These are phyloP conservation scores for Microdochium trichocladiopsis DNA, from an alignment of 2,329 filamentous ascomycete genomes.

Conservation along the genomic window DNA sequence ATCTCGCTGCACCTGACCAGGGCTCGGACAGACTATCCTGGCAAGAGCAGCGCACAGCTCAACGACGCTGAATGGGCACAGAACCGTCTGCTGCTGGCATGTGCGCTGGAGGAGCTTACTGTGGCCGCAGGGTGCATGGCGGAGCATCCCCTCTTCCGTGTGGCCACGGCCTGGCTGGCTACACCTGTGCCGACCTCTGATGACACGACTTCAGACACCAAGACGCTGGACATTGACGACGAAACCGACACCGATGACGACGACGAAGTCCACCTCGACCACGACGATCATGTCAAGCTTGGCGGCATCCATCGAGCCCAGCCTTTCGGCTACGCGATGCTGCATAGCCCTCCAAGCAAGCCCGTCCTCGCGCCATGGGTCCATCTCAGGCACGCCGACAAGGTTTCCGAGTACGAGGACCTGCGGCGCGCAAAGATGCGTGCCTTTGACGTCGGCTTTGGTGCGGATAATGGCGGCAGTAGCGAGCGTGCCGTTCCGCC, in stretches of 20 bases:
- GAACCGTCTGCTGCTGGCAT: slow-evolving; percentile 25
- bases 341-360: background rate
- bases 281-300: slow-evolving; percentile 24
- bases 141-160: background rate
- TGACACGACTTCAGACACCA: too few species aligned
- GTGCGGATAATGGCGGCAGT: background rate
- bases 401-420: background rate
- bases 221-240: too few species aligned
- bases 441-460: background rate
- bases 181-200: too few species aligned
- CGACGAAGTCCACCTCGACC: background rate
- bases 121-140: slow-evolving; percentile 27
- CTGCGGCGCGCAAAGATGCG: background rate
- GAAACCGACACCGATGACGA: background rate
- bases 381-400: background rate
- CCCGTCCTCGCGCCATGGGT: background rate
- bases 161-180: background rate
- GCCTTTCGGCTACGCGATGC: slow-evolving; percentile 23
- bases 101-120: slow-evolving; percentile 21
- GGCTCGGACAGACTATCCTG: slow-evolving; percentile 25
- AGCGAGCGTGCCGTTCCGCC: background rate
- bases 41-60: slow-evolving; percentile 6
- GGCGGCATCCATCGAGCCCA: slow-evolving; percentile 35
- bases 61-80: slow-evolving; percentile 21
- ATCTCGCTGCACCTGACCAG: slow-evolving; percentile 27